A percentile compares a stretch with the other conserved stretches of the same genome.
These are phyloP conservation scores for Mycena latifolia DNA, from an alignment of 768 basidiomycete species.

Conservation along the genomic window DNA sequence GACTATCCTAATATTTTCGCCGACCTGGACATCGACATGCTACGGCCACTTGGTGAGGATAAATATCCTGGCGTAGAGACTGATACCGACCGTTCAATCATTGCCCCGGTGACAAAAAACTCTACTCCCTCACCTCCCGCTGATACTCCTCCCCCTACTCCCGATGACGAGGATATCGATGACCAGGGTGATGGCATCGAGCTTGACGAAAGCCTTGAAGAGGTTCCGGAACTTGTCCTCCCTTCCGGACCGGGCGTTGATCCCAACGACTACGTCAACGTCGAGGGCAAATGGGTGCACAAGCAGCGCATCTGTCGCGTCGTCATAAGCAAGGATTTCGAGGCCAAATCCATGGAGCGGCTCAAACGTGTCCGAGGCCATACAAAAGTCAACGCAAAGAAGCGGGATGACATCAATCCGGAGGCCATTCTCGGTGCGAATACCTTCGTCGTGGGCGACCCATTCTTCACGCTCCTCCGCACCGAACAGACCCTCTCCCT, in stretches of 20 bases:
- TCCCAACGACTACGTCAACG: conserved; percentile 10
- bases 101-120: background rate
- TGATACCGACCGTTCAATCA: background rate
- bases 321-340: conserved; percentile 3
- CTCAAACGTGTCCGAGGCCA: conserved; percentile 2
- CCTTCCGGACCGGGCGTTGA: conserved; percentile 5
- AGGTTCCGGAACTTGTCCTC: conserved; percentile 27
- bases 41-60: conserved; percentile 17
- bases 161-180: conserved; percentile 19
- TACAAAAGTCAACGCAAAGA: conserved; percentile 12
- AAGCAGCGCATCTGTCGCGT: conserved; percentile 17
- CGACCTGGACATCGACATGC: background rate
- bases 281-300: conserved; percentile 21
- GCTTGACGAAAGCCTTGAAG: conserved; percentile 46
- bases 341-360: conserved; percentile 12
- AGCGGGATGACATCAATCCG: conserved; percentile 14
- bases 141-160: background rate
- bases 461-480: conserved; percentile 3
- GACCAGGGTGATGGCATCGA: conserved; percentile 31
- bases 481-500: conserved; percentile 6
- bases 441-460: conserved; percentile 24
- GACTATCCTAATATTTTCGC: conserved; percentile 2
- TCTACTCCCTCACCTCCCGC: background rate
- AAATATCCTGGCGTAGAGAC: conserved; percentile 23
- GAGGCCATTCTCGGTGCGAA: conserved; percentile 4